These are phyloP conservation scores for Allium cepa DNA, from an alignment of 106 monocot species.

Conservation along the genomic window DNA sequence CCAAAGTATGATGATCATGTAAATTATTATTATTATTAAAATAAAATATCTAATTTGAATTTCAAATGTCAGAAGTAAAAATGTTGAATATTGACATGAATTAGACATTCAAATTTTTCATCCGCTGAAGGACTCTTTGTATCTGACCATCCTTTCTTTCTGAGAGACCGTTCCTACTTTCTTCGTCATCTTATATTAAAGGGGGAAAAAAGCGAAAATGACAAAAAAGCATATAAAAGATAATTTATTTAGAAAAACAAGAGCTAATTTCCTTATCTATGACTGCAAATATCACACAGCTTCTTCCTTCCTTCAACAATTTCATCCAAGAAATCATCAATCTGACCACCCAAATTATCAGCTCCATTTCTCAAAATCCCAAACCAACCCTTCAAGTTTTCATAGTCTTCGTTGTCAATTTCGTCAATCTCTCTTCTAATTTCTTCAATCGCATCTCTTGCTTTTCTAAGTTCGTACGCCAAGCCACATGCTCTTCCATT, in stretches of 20 bases:
- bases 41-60: no score
- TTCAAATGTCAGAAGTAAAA: no score
- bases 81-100: no score
- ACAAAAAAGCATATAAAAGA: not conserved
- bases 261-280: slow-evolving; percentile 14
- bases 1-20: no score
- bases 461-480: slow-evolving; percentile 58
- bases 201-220: not conserved
- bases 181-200: not conserved
- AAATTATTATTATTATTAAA: no score
- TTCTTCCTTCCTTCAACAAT: slow-evolving; percentile 74
- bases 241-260: not conserved
- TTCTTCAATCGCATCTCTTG: slow-evolving; percentile 33
- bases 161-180: not conserved
- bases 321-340: slow-evolving; percentile 79
- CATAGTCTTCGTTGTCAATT: slow-evolving; percentile 9
- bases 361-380: slow-evolving; percentile 36
- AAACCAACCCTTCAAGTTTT: slow-evolving; percentile 35
- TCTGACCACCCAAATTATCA: slow-evolving; percentile 33
- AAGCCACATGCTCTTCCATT: slow-evolving; percentile 25
- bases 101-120: no score
- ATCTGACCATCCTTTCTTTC: no score
- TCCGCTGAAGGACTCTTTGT: no score
- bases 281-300: slow-evolving; percentile 62
- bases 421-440: slow-evolving; percentile 44